Percentiles rank a stretch among this genome's conserved stretches.
Evolutionary conservation across 306 rosid genomes (phyloP).

Genomic region (Comarum palustre): DNA sequence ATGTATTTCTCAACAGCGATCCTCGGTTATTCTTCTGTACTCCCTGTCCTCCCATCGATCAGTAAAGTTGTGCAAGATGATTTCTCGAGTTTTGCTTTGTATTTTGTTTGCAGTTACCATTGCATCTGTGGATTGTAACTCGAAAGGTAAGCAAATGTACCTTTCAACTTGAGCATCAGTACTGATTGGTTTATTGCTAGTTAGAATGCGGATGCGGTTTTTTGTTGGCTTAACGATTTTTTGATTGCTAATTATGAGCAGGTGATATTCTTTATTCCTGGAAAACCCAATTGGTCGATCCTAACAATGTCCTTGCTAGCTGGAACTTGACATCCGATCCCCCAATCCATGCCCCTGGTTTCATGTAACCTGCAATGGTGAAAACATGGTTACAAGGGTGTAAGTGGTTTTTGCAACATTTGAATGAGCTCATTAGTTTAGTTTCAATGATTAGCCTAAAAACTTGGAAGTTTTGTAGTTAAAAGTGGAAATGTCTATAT

Average conservation of each 20-base stretch:
- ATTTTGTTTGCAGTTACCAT: constrained; percentile 15
- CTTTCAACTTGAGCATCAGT: neutral
- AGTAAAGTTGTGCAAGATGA: constrained; percentile 2
- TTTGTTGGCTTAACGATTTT: neutral
- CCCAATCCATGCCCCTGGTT: constrained; percentile 34
- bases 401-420: constrained; percentile 12
- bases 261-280: constrained; percentile 27
- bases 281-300: constrained; percentile 26
- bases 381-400: constrained; percentile 24
- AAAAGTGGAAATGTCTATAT: neutral
- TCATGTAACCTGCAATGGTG: constrained; percentile 14
- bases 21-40: too few relatives aligned
- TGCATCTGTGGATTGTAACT: constrained; percentile 32
- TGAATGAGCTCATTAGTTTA: neutral
- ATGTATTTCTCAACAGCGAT: too few relatives aligned
- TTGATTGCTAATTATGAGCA: neutral
- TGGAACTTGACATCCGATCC: constrained; percentile 32
- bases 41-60: neutral
- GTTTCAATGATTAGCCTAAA: neutral
- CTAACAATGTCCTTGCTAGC: constrained; percentile 27
- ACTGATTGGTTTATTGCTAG: neutral
- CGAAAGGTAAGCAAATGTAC: constrained; percentile 13
- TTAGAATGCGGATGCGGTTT: neutral
- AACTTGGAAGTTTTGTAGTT: too few relatives aligned
- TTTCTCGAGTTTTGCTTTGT: constrained; percentile 9